Evolutionary conservation across 2,329 filamentous ascomycete species (phyloP), one percentile per base, ranked within the genome.

Genomic region (Calonectria pteridis): DNA sequence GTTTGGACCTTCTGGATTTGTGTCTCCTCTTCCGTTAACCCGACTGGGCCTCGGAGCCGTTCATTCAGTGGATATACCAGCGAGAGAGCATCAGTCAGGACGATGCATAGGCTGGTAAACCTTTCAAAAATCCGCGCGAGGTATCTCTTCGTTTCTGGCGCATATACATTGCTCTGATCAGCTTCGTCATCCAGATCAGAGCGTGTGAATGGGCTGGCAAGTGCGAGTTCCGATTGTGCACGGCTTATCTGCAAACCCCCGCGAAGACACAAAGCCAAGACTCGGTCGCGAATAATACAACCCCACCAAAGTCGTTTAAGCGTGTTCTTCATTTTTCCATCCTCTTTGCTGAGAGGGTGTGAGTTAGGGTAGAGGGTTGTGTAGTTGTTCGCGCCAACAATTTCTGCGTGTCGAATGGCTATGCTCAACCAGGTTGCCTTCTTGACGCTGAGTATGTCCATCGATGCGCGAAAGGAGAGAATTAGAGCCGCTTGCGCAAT

Each of bases 401-500:
- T 58, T 40, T 62, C 63, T 14, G 69, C 69, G 29, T 71, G 63
- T 6, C 58, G 51, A 43, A 67, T 67, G 7, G 51, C 46, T 4
- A 33, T 28, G 63, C 29, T 67, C 14, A 68, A 11, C 65, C 65
- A 68, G 1, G 51, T 68, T 20, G 40, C 33, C 26, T 68, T 40
- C 6, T 68, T 68, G 20, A 58, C 53, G 23, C 33, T 37, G 7
- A 40, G 33, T 16, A 51, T 69, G 11, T 53, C 46, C 23, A 59
- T 64, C 2, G 49, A 67, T 31, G 58, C 28, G 16, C 49, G 35
- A 16, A 62, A 51, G 4, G 55, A 69, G 18, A 88, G 83, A 13
- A 88, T 81, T 1, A 87, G 80, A 0, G 84, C 83, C 1, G 85
- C 83, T 75, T 87, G 86, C 0, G 86, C 77, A 7, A 86, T 81